Evolutionary conservation across 805 yeast genomes (phyloP), one percentile per base, ranked within the genome.

Genomic region (Ogataea siamensis): DNA sequence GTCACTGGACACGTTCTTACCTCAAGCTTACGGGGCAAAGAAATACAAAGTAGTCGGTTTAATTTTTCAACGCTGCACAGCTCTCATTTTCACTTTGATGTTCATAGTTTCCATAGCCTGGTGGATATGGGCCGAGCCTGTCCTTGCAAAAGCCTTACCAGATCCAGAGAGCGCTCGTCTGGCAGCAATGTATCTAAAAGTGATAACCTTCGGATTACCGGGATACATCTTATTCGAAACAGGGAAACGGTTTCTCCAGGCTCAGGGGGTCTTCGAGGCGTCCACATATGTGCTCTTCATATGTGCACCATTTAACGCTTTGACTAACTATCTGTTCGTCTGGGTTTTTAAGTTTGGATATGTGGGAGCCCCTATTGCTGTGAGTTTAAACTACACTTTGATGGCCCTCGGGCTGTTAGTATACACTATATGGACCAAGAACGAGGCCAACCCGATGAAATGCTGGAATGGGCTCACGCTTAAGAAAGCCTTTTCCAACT

Each of bases 241-340:
- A 47, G 78, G 81, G 34, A 83, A 83, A 57, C 78, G 84, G 57
- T 84, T 71, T 51, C 64, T 84, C 50, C 91, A 84, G 58, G 73
- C 86, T 32, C 91, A 84, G 63, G 87, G 87, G 16, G 73, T 83
- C 6, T 84, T 83, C 60, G 86, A 83, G 58, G 91, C 91, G 6
- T 80, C 88, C 8, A 83, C 89, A 0, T 79, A 81, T 47, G 83
- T 82, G 17, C 63, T 84, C 27, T 62, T 76, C 26, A 51, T 83
- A 19, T 83, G 87, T 62, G 89, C 89, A 3, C 91, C 93, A 7
- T 59, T 83, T 43, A 84, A 84, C 54, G 83, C 83, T 0, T 43
- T 78, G 19, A 60, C 82, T 61, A 83, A 83, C 59, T 84, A 80
- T 52, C 42, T 71, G 13, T 64, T 84, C 30, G 91, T 84, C n/a